Conservation (phyloP, 306 rosid species). For the Inga laurina region DNA sequence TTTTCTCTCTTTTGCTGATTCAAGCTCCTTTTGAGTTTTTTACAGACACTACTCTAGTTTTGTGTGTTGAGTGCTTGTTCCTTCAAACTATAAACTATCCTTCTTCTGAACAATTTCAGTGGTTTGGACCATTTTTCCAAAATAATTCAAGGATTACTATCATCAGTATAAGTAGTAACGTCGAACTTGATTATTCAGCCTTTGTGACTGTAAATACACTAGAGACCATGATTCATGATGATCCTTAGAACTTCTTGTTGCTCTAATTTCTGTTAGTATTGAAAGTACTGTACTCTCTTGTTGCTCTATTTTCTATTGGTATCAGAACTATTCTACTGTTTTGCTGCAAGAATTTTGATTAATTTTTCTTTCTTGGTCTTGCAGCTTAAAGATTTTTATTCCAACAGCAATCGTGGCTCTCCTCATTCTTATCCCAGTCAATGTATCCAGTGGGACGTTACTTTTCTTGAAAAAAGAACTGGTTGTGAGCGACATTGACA, state of each 20-base stretch:
- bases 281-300: background rate
- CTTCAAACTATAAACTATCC: slow-evolving; percentile 1
- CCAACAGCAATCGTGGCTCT: slow-evolving; percentile 84
- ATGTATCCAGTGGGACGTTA: slow-evolving; percentile 84
- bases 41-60: background rate
- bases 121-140: background rate
- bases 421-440: slow-evolving; percentile 86
- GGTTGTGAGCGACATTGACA: slow-evolving; percentile 89
- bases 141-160: background rate
- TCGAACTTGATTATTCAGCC: background rate
- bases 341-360: background rate
- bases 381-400: slow-evolving; percentile 84
- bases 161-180: background rate
- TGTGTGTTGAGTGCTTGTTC: slow-evolving; percentile 17
- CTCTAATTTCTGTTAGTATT: background rate
- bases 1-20: slow-evolving; percentile 36
- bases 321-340: slow-evolving; percentile 15
- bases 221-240: background rate
- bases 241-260: background rate
- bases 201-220: background rate
- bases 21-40: slow-evolving; percentile 28
- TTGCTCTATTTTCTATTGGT: background rate
- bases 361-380: slow-evolving; percentile 11
- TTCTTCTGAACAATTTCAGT: slow-evolving; percentile 18
- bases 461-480: slow-evolving; percentile 76